Conservation (phyloP, 2,329 filamentous ascomycete genomes). For the Venturia nashicola region DNA sequence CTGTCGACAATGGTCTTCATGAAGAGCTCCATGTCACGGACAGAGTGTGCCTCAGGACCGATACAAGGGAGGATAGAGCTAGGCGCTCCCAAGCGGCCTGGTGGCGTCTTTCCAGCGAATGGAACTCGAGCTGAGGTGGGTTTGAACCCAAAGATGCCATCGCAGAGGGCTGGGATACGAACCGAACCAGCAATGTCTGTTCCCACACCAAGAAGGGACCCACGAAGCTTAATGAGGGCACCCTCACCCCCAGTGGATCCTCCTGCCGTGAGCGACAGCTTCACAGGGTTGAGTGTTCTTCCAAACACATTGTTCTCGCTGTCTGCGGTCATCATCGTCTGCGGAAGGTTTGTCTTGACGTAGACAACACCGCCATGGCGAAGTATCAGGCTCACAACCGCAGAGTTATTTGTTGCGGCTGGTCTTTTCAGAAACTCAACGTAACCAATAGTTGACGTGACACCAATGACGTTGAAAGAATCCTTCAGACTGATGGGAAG, state of each 20-base stretch:
- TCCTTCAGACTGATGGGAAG: constrained; percentile 43
- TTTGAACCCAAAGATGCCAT: constrained; percentile 21
- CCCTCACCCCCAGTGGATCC: constrained; percentile 57
- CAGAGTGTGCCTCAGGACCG: constrained; percentile 31
- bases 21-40: constrained; percentile 29
- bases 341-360: constrained; percentile 41
- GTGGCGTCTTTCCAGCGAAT: constrained; percentile 17
- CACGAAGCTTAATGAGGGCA: constrained; percentile 45
- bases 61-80: constrained; percentile 24
- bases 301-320: constrained; percentile 51
- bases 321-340: constrained; percentile 37
- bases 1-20: constrained; percentile 29
- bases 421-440: constrained; percentile 28
- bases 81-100: constrained; percentile 21
- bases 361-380: constrained; percentile 37
- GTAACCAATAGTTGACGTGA: constrained; percentile 48
- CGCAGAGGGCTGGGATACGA: constrained; percentile 76
- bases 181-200: constrained; percentile 53
- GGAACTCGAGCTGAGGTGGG: constrained; percentile 13
- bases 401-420: constrained; percentile 19
- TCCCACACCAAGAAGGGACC: constrained; percentile 47
- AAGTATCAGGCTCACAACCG: constrained; percentile 25
- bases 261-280: constrained; percentile 47
- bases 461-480: constrained; percentile 47
- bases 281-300: constrained; percentile 50